Percentiles rank a stretch among this genome's conserved stretches.
Evolutionary conservation across 2,329 filamentous ascomycete genomes (phyloP).

Genomic region (Colletotrichum sp.): DNA sequence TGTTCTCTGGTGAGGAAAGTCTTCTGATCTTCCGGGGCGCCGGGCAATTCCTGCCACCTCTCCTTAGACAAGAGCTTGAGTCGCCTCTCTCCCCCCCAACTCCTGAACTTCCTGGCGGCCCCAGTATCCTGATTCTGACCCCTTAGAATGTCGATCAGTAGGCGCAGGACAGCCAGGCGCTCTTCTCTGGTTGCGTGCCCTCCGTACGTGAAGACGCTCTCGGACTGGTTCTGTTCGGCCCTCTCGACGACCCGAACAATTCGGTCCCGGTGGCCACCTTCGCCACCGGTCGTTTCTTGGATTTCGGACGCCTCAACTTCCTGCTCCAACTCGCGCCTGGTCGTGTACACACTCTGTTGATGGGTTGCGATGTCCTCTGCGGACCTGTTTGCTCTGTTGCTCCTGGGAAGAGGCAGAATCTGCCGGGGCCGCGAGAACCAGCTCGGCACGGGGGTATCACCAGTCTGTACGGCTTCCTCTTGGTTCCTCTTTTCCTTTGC

Average conservation of each 20-base stretch:
- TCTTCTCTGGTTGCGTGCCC: neutral
- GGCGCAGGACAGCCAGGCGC: neutral
- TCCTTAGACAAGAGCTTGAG: neutral
- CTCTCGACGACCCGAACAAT: neutral
- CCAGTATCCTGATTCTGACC: neutral
- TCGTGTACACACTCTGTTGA: neutral
- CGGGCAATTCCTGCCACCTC: neutral
- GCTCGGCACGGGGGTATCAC: neutral
- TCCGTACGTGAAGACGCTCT: neutral
- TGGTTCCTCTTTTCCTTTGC: neutral
- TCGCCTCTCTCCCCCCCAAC: neutral
- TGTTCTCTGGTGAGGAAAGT: neutral
- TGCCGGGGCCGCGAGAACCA: neutral
- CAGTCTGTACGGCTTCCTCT: neutral
- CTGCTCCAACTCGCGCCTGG: neutral
- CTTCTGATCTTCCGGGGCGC: neutral
- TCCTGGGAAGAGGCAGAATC: neutral
- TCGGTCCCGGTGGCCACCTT: neutral
- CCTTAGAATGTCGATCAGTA: neutral
- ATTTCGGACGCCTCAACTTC: neutral
- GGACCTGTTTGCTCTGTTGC: neutral
- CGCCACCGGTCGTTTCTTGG: neutral
- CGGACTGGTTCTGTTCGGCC: neutral
- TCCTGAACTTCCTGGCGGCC: neutral
- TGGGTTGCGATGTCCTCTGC: neutral